Base-by-base conservation (phyloP, 306 rosid species). In the Lathyrus aphaca region DNA sequence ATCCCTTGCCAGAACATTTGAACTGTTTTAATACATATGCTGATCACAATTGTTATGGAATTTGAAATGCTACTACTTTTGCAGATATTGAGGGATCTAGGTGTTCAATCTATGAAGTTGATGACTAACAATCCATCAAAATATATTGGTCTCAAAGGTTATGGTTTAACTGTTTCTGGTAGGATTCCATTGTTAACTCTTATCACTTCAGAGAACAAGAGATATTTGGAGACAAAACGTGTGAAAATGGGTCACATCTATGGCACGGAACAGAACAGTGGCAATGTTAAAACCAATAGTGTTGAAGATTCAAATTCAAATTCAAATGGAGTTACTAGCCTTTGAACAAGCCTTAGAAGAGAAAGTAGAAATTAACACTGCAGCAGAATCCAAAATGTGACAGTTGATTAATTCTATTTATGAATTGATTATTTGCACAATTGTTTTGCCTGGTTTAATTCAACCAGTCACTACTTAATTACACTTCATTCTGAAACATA, bases 41-140 rank as follows among this genome's bases (percentile, higher is more conserved):
- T 13, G 29, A 49, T 66, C 42, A 35, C 50, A 8, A 18, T 74
- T 27, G 5, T 66, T 13, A 5, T 71, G 60, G 48, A 66, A 23
- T 62, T 53, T 66, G 69, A 72, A 73, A 45, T 60, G 54, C 27
- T 66, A 27, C 48, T 70, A 18, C 40, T 71, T 81, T 63, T 81
- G 76, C 86, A 91, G 97, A 85, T 89, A 8, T 69, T 89, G 53
- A 82, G 91, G 72, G 91, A 91, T 76, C 81, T 89, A 43, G 97
- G 93, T 15, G 93, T 91, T 58, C 73, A 85, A 71, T 89, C 90
- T 9, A 89, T 91, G 96, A 91, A 91, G 83, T 82, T 91, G 58
- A 85, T 91, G 96, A 91, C 97, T 11, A 91, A 91, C 85, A 91
- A 91, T 79, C 97, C 97, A 18, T 73, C 93, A 15, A 91, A 91